Evolutionary conservation across 176 grass and related monocot species (phyloP).

Genomic region (Lolium multiflorum): DNA sequence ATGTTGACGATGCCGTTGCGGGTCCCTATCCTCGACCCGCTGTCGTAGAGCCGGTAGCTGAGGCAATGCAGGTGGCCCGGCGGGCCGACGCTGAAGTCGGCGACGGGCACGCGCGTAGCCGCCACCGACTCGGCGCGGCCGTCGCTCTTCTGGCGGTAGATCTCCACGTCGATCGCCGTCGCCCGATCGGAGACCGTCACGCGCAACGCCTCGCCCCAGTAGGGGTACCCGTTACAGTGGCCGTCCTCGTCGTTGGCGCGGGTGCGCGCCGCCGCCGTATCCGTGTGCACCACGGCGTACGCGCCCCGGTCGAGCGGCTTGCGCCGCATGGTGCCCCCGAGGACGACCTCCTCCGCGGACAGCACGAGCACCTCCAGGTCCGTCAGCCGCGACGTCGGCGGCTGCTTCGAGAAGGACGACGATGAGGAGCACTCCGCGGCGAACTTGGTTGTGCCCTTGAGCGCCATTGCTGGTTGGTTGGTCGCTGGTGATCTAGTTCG

Average conservation of each 20-base stretch:
- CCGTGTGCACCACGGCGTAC: neutral
- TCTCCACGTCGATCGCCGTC: slow-evolving; percentile 41
- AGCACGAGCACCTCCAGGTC: slow-evolving; percentile 13
- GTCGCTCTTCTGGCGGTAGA: slow-evolving; percentile 17
- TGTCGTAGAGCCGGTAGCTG: slow-evolving; percentile 57
- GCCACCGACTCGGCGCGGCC: slow-evolving; percentile 40
- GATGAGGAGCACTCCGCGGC: neutral
- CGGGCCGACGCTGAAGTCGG: slow-evolving; percentile 58
- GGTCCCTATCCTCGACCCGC: neutral
- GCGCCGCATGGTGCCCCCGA: neutral
- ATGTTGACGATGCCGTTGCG: slow-evolving; percentile 71
- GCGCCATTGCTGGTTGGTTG: neutral
- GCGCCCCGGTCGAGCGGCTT: neutral
- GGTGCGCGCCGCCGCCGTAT: slow-evolving; percentile 22
- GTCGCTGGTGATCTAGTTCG: neutral
- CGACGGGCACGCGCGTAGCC: slow-evolving; percentile 43
- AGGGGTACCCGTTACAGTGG: slow-evolving; percentile 54
- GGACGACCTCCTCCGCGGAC: slow-evolving; percentile 18
- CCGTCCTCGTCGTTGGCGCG: slow-evolving; percentile 25
- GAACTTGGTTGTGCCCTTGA: neutral
- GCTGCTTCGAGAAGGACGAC: neutral
- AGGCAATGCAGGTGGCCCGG: slow-evolving; percentile 73
- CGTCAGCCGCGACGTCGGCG: neutral
- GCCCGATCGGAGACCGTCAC: slow-evolving; percentile 23
- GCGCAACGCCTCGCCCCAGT: slow-evolving; percentile 52